Percentiles rank a stretch among this genome's conserved stretches.
phyloP scores from a whole-genome alignment of 208 protist genomes.

The Novymonas esmeraldas region DNA sequence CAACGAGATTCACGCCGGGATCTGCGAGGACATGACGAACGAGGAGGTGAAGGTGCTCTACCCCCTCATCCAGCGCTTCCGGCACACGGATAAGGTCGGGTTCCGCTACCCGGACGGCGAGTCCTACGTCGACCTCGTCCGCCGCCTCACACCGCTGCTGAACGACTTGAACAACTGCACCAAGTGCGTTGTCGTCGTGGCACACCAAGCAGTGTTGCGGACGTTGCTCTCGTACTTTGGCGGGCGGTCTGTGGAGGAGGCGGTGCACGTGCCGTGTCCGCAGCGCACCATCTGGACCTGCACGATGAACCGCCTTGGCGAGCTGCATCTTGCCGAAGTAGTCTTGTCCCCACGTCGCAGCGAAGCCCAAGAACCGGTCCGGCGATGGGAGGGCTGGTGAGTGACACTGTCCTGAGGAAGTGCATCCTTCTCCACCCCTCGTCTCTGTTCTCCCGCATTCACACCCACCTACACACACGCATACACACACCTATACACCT shows the following conservation, averaged over 20 bases:
- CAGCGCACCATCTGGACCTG: conserved; percentile 82
- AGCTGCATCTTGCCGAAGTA: conserved; percentile 62
- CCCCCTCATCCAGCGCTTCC: conserved; percentile 67
- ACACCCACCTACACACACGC: too few species aligned
- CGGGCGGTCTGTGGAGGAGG: conserved; percentile 60
- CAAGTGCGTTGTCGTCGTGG: conserved; percentile 72
- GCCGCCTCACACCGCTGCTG: conserved; percentile 65
- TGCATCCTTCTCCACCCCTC: background rate
- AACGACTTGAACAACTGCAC: conserved; percentile 60
- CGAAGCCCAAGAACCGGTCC: background rate
- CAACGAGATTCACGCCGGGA: conserved; percentile 88
- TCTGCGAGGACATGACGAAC: conserved; percentile 89
- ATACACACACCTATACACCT: too few species aligned
- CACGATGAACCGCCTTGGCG: conserved; percentile 66
- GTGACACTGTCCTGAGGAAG: background rate
- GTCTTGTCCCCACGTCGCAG: conserved; percentile 36
- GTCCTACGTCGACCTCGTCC: conserved; percentile 81
- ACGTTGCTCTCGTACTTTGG: conserved; percentile 84
- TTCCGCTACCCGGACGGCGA: conserved; percentile 87
- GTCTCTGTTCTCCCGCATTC: background rate
- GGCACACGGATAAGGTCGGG: conserved; percentile 77
- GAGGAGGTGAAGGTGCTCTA: conserved; percentile 73
- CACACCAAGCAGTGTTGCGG: conserved; percentile 82
- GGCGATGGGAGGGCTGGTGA: conserved; percentile 30
- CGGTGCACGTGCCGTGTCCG: conserved; percentile 71